Evolutionary conservation across 176 grass and related monocot genomes (phyloP), one percentile per base, ranked within the genome.

Genomic region (Oryza rufipogon): DNA sequence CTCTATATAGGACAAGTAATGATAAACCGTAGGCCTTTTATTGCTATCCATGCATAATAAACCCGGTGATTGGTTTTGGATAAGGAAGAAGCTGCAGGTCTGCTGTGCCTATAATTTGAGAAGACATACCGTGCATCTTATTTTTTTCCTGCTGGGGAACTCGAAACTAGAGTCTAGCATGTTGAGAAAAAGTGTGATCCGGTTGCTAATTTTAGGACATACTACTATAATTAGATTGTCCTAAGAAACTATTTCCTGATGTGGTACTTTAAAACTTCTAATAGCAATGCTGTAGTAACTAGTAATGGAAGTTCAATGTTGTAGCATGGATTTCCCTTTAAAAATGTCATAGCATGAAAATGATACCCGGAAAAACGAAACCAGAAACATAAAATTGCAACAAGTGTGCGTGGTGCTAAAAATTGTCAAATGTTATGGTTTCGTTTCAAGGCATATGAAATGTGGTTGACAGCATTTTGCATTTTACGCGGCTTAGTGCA

Each of bases 121-220:
- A 36, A 67, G n/a, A 7, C 44, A 42, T 66, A 14, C 28, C 10
- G 19, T 39, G n/a, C 41, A 51, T 38, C 32, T 26, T 72, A 1
- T 32, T n/a, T 17, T 64, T 39, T 16, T 6, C 52, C 48, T 44
- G 26, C 77, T 46, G 5, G 34, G 20, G 13, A 64, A 10, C 20
- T 69, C 77, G 20, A 28, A 64, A 80, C 52, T 44, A 71, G 49
- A 87, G 17, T 46, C 80, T 28, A 39, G 9, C 73, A 66, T 30
- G 44, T 60, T 78, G 65, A 13, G 47, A 30, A 64, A 38, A 9
- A 78, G 25, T 78, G 12, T 63, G 2, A 16, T 16, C 41, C 25
- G 2, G 46, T 45, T 0, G 13, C 41, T 69, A 66, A 61, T 79
- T 68, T 81, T 46, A 10, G 36, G 19, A 61, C 25, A 34, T 6